Base-by-base conservation (phyloP, 2,329 filamentous ascomycete species). In the Arthrobotrys pseudoclavata region DNA sequence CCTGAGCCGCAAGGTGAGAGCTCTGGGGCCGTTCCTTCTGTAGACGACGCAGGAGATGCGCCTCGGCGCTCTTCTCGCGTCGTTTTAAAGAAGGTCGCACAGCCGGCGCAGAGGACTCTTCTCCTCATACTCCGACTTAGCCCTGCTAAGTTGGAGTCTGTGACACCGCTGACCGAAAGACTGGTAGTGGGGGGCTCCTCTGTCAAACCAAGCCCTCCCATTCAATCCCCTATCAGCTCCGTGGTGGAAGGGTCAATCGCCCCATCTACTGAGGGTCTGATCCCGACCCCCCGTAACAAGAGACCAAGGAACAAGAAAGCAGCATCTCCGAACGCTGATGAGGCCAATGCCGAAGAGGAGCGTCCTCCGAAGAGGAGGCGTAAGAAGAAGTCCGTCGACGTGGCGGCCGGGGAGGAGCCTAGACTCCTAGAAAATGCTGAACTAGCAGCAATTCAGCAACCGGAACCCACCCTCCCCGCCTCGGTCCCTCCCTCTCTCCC, bases 51-150 rank as follows among this genome's bases (percentile, higher is more conserved):
- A 4, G 71, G 60, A 31, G 71, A 76, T 31, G 34, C 26, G 47
- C 74, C 74, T 48, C 42, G 74, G 52, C 74, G 74, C 24, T 77
- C 74, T 22, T 77, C 74, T 20, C 67, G 74, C 31, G 74, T 70
- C 40, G 64, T 70, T 55, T 67, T 67, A 53, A 77, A 68, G 74
- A 77, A 63, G 67, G 47, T 37, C 9, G 55, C 57, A 26, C 67
- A 47, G 45, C 34, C 29, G 12, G 45, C 37, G 37, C 60, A 66
- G 50, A 77, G 66, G 47, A 61, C 61, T n/a, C 42, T 71, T 42
- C 37, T 77, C 9, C 40, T 77, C 31, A 62, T 45, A 5, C 15
- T 77, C 5, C 52, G 40, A 12, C n/a, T 77, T 1, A 53, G 12
- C 24, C 74, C 74, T 4, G 61, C 64, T 9, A 31, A 52, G 53